Conservation (phyloP, 176 grass and related monocot genomes). For the Oryza brachyantha region DNA sequence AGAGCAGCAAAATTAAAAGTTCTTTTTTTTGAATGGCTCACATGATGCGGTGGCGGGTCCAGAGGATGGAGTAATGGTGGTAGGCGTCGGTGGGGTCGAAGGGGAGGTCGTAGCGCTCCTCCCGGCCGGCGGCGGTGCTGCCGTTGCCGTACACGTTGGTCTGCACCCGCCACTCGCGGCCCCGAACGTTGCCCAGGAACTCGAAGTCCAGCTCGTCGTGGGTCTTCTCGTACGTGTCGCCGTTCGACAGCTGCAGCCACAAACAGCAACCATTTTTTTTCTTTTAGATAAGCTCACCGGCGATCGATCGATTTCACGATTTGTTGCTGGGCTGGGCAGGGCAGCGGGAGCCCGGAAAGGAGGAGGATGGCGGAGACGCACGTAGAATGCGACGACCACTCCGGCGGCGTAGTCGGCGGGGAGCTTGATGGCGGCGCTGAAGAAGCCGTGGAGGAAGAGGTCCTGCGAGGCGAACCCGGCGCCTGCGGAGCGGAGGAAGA, state of each 20-base stretch:
- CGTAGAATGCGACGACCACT: conserved; percentile 91
- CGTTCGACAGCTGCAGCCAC: conserved; percentile 72
- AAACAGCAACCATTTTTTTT: background rate
- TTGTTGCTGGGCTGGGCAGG: background rate
- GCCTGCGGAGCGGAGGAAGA: conserved; percentile 31
- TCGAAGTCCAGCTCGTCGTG: conserved; percentile 98
- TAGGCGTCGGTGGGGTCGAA: conserved; percentile 87
- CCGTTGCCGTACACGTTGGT: conserved; percentile 87
- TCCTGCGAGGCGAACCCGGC: conserved; percentile 91
- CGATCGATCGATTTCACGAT: background rate
- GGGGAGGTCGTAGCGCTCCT: conserved; percentile 90
- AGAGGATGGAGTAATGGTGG: conserved; percentile 95
- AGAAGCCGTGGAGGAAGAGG: conserved; percentile 78
- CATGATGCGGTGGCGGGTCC: conserved; percentile 62
- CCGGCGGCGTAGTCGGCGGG: conserved; percentile 76
- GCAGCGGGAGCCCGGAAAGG: background rate
- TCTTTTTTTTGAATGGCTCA: conserved; percentile 23
- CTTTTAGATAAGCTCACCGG: too few relatives aligned
- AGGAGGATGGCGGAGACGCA: background rate
- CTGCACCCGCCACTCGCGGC: conserved; percentile 79
- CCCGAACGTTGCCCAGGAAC: conserved; percentile 90
- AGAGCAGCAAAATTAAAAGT: background rate
- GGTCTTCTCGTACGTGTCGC: conserved; percentile 72
- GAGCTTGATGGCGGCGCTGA: conserved; percentile 86
- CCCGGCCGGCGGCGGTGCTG: conserved; percentile 66